These are phyloP conservation scores for Pythium aquatile DNA, from an alignment of 352 stramenopile species.

Conservation along the genomic window DNA sequence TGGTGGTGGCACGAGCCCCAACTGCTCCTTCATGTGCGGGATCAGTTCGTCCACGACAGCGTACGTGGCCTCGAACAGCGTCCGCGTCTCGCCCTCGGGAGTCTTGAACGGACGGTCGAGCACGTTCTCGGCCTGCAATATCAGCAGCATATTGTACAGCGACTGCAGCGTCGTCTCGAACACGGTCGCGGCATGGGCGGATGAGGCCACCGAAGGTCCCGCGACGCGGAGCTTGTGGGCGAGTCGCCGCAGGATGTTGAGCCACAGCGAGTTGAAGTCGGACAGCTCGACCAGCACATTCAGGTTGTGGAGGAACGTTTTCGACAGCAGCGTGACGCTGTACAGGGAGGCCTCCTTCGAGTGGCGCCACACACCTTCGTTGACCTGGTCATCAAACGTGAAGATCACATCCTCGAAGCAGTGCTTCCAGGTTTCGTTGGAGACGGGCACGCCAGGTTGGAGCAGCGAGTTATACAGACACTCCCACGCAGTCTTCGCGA, in stretches of 20 bases:
- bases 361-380: constrained; percentile 48
- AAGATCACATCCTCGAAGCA: constrained; percentile 89
- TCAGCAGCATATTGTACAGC: constrained; percentile 82
- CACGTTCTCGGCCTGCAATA: constrained; percentile 77
- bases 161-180: constrained; percentile 87
- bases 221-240: constrained; percentile 61
- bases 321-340: constrained; percentile 82
- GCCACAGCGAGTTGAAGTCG: constrained; percentile 71
- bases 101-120: constrained; percentile 51
- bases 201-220: constrained; percentile 22
- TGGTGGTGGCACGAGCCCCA: constrained; percentile 46
- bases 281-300: constrained; percentile 63
- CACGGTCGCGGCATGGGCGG: constrained; percentile 56
- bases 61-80: constrained; percentile 68
- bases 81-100: constrained; percentile 18
- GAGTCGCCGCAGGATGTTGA: constrained; percentile 71
- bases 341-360: constrained; percentile 70
- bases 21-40: constrained; percentile 74
- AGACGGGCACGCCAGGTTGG: constrained; percentile 62
- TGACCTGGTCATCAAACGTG: constrained; percentile 82
- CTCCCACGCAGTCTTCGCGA: constrained; percentile 84
- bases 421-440: constrained; percentile 73
- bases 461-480: constrained; percentile 82
- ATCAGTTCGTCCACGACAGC: constrained; percentile 71
- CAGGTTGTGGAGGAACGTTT: constrained; percentile 87